Conservation (phyloP, 2,329 filamentous ascomycete genomes). For the Xylaria sp. region DNA sequence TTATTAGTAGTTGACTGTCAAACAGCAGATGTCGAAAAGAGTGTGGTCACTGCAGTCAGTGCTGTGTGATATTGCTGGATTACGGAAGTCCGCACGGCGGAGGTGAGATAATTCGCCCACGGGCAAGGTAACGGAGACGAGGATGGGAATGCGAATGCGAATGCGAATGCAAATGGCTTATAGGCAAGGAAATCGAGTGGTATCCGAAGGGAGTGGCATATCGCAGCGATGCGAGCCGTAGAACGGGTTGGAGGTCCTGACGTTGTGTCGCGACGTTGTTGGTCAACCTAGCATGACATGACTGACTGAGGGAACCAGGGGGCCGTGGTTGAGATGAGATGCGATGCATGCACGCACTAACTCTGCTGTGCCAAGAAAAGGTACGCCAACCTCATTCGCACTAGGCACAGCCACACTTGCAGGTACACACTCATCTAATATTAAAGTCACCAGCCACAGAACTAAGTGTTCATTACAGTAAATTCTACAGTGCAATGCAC, state of each 20-base stretch:
- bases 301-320: conserved; percentile 13
- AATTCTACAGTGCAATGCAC: neutral
- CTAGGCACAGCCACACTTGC: neutral
- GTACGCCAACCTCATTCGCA: neutral
- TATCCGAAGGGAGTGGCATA: conserved; percentile 37
- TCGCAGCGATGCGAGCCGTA: conserved; percentile 31
- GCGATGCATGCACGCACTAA: conserved; percentile 3
- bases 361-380: conserved; percentile 9
- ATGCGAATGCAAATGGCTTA: neutral
- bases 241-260: conserved; percentile 21
- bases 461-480: neutral
- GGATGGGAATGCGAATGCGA: too few species aligned
- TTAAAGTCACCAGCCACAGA: neutral
- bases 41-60: conserved; percentile 16
- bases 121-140: neutral
- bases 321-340: conserved; percentile 11
- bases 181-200: conserved; percentile 29
- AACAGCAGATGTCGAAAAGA: conserved; percentile 19
- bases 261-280: conserved; percentile 34
- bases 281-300: conserved; percentile 30
- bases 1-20: conserved; percentile 9
- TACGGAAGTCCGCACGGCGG: conserved; percentile 27
- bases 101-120: conserved; percentile 7
- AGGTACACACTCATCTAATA: neutral
- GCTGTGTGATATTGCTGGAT: conserved; percentile 10